These are phyloP conservation scores for Drechslera avenae DNA, from an alignment of 2,329 filamentous ascomycete genomes.

Conservation along the genomic window DNA sequence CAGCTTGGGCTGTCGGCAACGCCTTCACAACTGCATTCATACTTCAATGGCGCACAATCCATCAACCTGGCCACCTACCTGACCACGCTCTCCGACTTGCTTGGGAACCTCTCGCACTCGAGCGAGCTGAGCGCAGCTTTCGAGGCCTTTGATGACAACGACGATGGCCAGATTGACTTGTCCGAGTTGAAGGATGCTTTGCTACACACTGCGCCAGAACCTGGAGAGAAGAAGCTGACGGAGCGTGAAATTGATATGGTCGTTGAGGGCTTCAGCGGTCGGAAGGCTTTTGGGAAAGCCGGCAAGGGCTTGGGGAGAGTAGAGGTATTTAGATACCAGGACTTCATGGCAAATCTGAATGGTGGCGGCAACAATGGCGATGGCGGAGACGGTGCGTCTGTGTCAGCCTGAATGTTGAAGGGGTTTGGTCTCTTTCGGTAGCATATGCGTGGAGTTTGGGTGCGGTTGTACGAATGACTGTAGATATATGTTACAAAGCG, in stretches of 20 bases:
- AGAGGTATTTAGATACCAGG: constrained; percentile 91
- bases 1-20: constrained; percentile 82
- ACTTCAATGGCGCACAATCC: constrained; percentile 75
- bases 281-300: constrained; percentile 77
- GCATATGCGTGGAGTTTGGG: neutral
- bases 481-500: too few species aligned
- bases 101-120: constrained; percentile 75
- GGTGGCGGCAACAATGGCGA: constrained; percentile 43
- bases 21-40: constrained; percentile 72
- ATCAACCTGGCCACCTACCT: constrained; percentile 87
- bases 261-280: constrained; percentile 82
- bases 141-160: constrained; percentile 93
- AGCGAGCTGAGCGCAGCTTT: constrained; percentile 87
- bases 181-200: constrained; percentile 81
- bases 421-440: neutral
- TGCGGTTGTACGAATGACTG: too few species aligned
- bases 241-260: constrained; percentile 78
- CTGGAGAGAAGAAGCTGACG: constrained; percentile 41
- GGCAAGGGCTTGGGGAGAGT: constrained; percentile 61
- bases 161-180: constrained; percentile 89
- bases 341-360: constrained; percentile 71
- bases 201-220: constrained; percentile 77
- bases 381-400: constrained; percentile 20
- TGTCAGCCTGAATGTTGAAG: neutral
- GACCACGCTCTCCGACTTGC: constrained; percentile 75